Evolutionary conservation across 768 basidiomycete genomes (phyloP), one percentile per base, ranked within the genome.

Genomic region (Agrocybe praecox): DNA sequence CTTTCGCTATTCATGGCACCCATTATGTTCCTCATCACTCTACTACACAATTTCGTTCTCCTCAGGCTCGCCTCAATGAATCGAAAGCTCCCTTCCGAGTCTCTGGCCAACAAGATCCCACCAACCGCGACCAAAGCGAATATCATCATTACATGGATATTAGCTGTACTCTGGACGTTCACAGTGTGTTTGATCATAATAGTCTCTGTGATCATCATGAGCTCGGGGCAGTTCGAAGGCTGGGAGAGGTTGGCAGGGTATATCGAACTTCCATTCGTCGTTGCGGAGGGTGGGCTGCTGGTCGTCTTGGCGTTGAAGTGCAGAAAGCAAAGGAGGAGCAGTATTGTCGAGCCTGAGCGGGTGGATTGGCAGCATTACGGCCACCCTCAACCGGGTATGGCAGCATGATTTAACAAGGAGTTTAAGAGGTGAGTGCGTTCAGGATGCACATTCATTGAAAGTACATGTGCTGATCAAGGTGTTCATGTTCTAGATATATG

Each of bases 211-310:
- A 40, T 64, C 19, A 55, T 67, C 10, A 53, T 62, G 54, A 23
- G 59, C 11, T 47, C 40, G 42, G 53, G 58, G 11, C 34, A 49
- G 32, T 56, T 62, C 17, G 67, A 67, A 46, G 60, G 43, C 17
- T 67, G 63, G 64, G 64, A 64, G 54, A 58, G 59, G 47, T 46
- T 64, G 12, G 67, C 61, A 42, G 67, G 65, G n/a, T 67, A 65
- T 54, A 40, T 65, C 24, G 67, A 67, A 56, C 51, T 67, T 2
- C 65, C 65, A 11, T 57, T 67, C 40, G 58, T 62, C 46, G 65
- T 61, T 2, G 65, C 59, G 43, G 64, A 67, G 62, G 53, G 60
- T 24, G 50, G 21, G 19, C 19, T 67, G 44, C 51, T 67, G 36
- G 42, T 60, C 1, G 46, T 65, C 12, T 51, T 67, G 12, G 62